Conservation (phyloP, 2,329 filamentous ascomycete species). For the Aaosphaeria pasadenensis region DNA sequence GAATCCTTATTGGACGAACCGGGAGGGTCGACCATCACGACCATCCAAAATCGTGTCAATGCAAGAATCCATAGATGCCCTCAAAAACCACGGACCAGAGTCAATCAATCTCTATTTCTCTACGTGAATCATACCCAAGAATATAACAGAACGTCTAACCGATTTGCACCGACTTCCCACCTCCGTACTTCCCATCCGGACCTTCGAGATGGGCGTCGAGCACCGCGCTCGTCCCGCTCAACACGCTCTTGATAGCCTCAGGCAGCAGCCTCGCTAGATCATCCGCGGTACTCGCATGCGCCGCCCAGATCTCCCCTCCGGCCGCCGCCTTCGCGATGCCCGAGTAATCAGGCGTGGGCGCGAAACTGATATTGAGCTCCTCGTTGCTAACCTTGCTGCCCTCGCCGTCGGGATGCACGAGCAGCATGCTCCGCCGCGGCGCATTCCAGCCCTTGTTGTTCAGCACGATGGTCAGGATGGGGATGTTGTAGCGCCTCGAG, state of each 20-base stretch:
- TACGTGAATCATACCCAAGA: no score
- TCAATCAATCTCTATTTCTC: no score
- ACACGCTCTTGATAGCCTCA: conserved; percentile 58
- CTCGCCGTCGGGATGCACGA: conserved; percentile 64
- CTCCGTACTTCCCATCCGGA: conserved; percentile 53
- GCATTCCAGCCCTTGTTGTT: conserved; percentile 74
- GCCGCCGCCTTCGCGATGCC: conserved; percentile 66
- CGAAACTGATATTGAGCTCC: conserved; percentile 65
- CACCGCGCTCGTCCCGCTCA: conserved; percentile 57
- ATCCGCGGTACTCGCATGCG: conserved; percentile 53
- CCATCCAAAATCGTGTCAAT: no score
- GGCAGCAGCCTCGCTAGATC: conserved; percentile 55
- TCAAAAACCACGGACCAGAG: no score
- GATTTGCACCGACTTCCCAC: conserved; percentile 6
- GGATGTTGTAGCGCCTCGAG: conserved; percentile 62
- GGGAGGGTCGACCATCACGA: no score
- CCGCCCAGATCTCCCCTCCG: conserved; percentile 62
- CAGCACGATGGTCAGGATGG: conserved; percentile 63
- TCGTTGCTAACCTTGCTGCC: conserved; percentile 61
- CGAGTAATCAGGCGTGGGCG: conserved; percentile 63
- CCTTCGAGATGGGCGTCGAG: conserved; percentile 60
- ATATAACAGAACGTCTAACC: no score
- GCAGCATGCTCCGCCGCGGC: conserved; percentile 57
- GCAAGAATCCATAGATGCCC: no score
- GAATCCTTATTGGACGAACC: no score